Evolutionary conservation across 345 rosid species (phyloP).

Genomic region (Ceriops tagal): DNA sequence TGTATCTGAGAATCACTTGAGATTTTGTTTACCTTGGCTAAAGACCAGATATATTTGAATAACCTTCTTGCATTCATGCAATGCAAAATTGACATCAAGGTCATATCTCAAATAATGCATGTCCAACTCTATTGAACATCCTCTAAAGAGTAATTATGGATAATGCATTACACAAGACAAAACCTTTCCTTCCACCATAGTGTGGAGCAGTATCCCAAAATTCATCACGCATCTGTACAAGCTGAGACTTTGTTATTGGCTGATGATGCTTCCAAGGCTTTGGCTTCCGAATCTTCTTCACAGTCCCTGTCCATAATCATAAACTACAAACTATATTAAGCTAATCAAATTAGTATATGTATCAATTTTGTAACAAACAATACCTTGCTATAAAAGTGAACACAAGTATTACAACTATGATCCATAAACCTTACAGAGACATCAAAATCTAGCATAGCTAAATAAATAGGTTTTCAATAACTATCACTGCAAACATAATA

Average conservation of each 20-base stretch:
- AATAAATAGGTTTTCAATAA: too few relatives aligned
- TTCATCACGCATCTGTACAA: slow-evolving; percentile 75
- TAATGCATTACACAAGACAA: background rate
- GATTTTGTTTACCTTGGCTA: too few relatives aligned
- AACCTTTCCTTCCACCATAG: slow-evolving; percentile 86
- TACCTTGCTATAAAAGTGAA: background rate
- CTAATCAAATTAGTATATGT: background rate
- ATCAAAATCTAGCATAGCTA: too few relatives aligned
- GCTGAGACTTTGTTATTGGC: slow-evolving; percentile 67
- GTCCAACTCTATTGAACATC: background rate
- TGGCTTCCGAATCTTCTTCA: slow-evolving; percentile 78
- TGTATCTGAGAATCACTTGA: background rate
- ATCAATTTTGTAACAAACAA: background rate
- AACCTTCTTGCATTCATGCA: background rate
- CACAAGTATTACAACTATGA: too few relatives aligned
- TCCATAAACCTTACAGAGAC: too few relatives aligned
- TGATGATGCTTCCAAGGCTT: slow-evolving; percentile 86
- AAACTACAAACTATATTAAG: slow-evolving; percentile 3
- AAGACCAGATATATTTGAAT: too few relatives aligned
- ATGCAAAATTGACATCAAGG: background rate
- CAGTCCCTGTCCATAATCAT: slow-evolving; percentile 35
- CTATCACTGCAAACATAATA: background rate
- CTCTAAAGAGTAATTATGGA: background rate
- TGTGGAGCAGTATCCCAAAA: slow-evolving; percentile 99
- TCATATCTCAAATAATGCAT: background rate